Conservation (phyloP, 768 basidiomycete genomes). For the Trametes gibbosa region DNA sequence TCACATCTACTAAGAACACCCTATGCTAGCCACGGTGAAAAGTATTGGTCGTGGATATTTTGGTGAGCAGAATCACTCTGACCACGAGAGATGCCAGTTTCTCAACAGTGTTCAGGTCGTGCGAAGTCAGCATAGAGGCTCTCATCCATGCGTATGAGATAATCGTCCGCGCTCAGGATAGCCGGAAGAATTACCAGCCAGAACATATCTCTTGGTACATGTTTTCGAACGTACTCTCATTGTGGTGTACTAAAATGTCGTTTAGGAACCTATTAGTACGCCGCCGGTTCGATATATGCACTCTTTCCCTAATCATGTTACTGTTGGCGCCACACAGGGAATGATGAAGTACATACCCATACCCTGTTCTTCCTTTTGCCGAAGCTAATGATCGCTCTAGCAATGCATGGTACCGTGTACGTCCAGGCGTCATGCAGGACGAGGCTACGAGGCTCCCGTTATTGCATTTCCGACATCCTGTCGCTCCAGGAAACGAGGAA, state of each 20-base stretch:
- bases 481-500: slow-evolving; percentile 16
- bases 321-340: too few species aligned
- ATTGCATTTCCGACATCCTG: slow-evolving; percentile 17
- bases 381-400: not conserved
- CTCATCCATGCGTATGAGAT: slow-evolving; percentile 13
- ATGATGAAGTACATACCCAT: slow-evolving; percentile 22
- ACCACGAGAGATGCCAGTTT: not conserved
- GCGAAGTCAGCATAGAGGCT: slow-evolving; percentile 15
- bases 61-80: slow-evolving; percentile 3
- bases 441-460: slow-evolving; percentile 1
- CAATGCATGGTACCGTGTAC: slow-evolving; percentile 23
- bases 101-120: slow-evolving; percentile 13
- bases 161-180: slow-evolving; percentile 17
- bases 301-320: too few species aligned
- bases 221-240: not conserved
- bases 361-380: not conserved
- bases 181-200: slow-evolving; percentile 19
- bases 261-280: slow-evolving; percentile 20
- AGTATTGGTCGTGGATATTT: slow-evolving; percentile 25
- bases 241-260: not conserved
- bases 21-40: slow-evolving; percentile 17
- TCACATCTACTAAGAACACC: not conserved
- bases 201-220: slow-evolving; percentile 21
- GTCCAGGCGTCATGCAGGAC: slow-evolving; percentile 2
- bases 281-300: not conserved